phyloP scores from a whole-genome alignment of 2,329 filamentous ascomycete genomes.

The Trichophyton rubrum region DNA sequence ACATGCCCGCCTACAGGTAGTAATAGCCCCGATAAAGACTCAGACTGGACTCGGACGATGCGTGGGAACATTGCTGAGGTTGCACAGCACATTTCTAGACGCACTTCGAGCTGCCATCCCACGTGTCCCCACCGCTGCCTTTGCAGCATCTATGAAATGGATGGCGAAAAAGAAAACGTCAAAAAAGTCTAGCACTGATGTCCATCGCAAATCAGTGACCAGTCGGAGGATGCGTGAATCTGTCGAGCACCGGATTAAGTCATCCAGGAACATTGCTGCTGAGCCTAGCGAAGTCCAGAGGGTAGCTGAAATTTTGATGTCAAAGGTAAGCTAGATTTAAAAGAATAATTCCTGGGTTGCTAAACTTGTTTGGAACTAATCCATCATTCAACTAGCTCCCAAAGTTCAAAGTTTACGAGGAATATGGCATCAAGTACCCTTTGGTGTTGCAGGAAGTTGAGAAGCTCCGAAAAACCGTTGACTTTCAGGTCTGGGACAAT shows the following conservation, averaged over 20 bases:
- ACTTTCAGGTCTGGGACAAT: conserved; percentile 69
- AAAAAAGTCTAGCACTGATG: conserved; percentile 39
- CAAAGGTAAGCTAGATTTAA: conserved; percentile 3
- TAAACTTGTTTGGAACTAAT: conserved; percentile 39
- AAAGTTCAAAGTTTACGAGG: conserved; percentile 76
- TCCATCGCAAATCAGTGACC: conserved; percentile 8
- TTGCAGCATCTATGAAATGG: conserved; percentile 15
- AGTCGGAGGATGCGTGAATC: conserved; percentile 19
- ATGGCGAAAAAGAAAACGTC: conserved; percentile 28
- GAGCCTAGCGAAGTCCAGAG: conserved; percentile 43
- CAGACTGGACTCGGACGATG: conserved; percentile 66
- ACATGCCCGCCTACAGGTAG: conserved; percentile 41
- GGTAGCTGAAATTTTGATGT: conserved; percentile 42
- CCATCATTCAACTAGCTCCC: conserved; percentile 47
- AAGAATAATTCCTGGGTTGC: conserved; percentile 12
- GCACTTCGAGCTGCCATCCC: conserved; percentile 62
- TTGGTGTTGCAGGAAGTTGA: conserved; percentile 68
- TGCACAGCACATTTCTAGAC: conserved; percentile 70
- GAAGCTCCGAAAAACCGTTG: conserved; percentile 52
- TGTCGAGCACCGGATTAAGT: conserved; percentile 21
- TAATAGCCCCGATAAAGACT: conserved; percentile 60
- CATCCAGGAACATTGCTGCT: conserved; percentile 33
- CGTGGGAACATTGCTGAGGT: conserved; percentile 62
- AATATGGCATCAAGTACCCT: conserved; percentile 84
- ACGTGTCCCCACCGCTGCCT: background rate